Percentiles rank a stretch among this genome's conserved stretches.
phyloP scores from a whole-genome alignment of 2,329 filamentous ascomycete species.

The Penicillium sp. region DNA sequence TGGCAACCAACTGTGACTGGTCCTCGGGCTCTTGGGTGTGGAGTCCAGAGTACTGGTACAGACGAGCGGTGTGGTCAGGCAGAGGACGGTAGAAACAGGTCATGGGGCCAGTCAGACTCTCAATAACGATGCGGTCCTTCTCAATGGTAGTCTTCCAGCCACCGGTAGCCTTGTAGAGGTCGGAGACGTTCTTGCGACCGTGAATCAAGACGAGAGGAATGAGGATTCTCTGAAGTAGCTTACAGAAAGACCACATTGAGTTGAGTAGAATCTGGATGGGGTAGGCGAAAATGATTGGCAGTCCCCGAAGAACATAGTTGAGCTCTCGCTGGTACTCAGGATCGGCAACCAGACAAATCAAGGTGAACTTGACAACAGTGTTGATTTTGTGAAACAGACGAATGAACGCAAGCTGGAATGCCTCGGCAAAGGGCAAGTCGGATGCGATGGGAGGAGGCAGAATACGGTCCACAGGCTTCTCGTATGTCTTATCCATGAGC shows the following conservation, averaged over 20 bases:
- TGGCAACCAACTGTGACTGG: background rate
- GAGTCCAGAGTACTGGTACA: slow-evolving; percentile 1
- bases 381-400: background rate
- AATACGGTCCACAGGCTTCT: background rate
- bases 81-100: slow-evolving; percentile 1
- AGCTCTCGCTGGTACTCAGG: slow-evolving; percentile 3
- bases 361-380: background rate
- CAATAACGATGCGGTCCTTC: slow-evolving; percentile 4
- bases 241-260: background rate
- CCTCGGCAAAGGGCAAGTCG: background rate
- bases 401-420: background rate
- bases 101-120: background rate
- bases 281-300: background rate
- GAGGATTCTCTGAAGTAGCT: background rate
- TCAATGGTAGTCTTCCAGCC: slow-evolving; percentile 3
- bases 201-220: slow-evolving; percentile 1
- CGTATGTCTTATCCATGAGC: background rate
- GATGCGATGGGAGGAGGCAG: background rate
- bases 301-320: background rate
- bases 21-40: slow-evolving; percentile 1
- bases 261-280: background rate
- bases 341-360: slow-evolving; percentile 1
- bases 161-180: slow-evolving; percentile 1
- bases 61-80: background rate
- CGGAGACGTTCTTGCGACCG: slow-evolving; percentile 1